phyloP scores from a whole-genome alignment of 2,329 filamentous ascomycete genomes.

The Cadophora malorum region DNA sequence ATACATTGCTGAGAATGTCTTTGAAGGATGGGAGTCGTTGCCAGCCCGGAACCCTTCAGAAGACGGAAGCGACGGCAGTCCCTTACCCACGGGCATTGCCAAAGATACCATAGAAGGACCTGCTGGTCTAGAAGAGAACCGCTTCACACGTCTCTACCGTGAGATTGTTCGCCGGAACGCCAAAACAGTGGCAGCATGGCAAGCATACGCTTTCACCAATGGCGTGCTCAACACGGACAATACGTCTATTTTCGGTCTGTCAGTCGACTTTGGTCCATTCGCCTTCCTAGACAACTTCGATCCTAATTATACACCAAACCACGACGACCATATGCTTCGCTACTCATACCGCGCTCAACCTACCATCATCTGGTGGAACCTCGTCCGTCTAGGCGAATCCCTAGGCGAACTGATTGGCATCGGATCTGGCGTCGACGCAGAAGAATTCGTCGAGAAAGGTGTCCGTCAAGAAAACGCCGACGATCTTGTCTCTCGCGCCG shows the following conservation, averaged over 20 bases:
- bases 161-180: slow-evolving; percentile 89
- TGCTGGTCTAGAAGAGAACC: slow-evolving; percentile 75
- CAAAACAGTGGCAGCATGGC: slow-evolving; percentile 88
- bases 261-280: slow-evolving; percentile 94
- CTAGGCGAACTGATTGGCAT: slow-evolving; percentile 87
- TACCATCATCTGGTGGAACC: slow-evolving; percentile 98
- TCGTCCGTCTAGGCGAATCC: slow-evolving; percentile 88
- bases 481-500: slow-evolving; percentile 78
- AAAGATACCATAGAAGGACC: slow-evolving; percentile 70
- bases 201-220: slow-evolving; percentile 99
- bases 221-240: slow-evolving; percentile 98
- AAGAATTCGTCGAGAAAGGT: slow-evolving; percentile 74
- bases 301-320: slow-evolving; percentile 92
- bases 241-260: slow-evolving; percentile 87
- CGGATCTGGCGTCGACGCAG: slow-evolving; percentile 73
- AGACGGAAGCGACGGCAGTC: slow-evolving; percentile 53
- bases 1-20: slow-evolving; percentile 87
- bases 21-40: slow-evolving; percentile 85
- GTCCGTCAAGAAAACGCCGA: slow-evolving; percentile 71
- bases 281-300: slow-evolving; percentile 98
- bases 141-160: slow-evolving; percentile 85
- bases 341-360: slow-evolving; percentile 96
- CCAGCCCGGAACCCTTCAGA: slow-evolving; percentile 64
- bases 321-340: slow-evolving; percentile 86
- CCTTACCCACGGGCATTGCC: slow-evolving; percentile 53